A percentile compares a stretch with the other conserved stretches of the same genome.
Evolutionary conservation across 139 green algal genomes (phyloP).

Genomic region (Chlorella sp.): DNA sequence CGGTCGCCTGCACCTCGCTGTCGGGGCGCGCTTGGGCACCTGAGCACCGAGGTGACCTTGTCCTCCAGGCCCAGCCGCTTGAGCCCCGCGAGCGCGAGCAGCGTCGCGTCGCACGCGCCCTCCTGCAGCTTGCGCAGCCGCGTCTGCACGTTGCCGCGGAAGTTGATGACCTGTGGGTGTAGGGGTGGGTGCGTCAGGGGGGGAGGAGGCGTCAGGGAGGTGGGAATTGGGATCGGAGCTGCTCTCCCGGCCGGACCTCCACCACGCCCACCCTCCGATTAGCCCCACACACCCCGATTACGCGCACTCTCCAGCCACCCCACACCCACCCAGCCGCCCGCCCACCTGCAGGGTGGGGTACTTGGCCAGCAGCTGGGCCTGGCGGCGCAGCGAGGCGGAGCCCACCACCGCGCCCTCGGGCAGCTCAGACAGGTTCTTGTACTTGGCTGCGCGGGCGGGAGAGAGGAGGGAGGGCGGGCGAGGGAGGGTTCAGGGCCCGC

Average conservation of each 20-base stretch:
- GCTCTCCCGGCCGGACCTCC: too few relatives aligned
- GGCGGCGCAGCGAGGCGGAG: slow-evolving; percentile 87
- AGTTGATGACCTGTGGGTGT: slow-evolving; percentile 92
- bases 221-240: too few relatives aligned
- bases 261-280: too few relatives aligned
- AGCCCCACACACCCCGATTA: too few relatives aligned
- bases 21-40: too few relatives aligned
- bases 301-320: background rate
- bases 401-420: slow-evolving; percentile 89
- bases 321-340: background rate
- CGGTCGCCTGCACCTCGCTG: too few relatives aligned
- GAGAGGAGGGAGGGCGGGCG: too few relatives aligned
- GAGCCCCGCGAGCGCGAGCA: slow-evolving; percentile 95
- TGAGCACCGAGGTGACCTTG: slow-evolving; percentile 91
- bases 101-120: slow-evolving; percentile 85
- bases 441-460: too few relatives aligned
- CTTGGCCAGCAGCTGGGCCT: slow-evolving; percentile 95
- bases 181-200: background rate
- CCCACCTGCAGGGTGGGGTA: slow-evolving; percentile 89
- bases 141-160: slow-evolving; percentile 98
- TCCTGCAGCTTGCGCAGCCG: slow-evolving; percentile 96
- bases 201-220: background rate
- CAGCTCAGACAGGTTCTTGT: slow-evolving; percentile 80
- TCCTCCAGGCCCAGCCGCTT: slow-evolving; percentile 95
- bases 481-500: too few relatives aligned